Base-by-base conservation (phyloP, 2,329 filamentous ascomycete genomes). In the Scorias spongiosa region DNA sequence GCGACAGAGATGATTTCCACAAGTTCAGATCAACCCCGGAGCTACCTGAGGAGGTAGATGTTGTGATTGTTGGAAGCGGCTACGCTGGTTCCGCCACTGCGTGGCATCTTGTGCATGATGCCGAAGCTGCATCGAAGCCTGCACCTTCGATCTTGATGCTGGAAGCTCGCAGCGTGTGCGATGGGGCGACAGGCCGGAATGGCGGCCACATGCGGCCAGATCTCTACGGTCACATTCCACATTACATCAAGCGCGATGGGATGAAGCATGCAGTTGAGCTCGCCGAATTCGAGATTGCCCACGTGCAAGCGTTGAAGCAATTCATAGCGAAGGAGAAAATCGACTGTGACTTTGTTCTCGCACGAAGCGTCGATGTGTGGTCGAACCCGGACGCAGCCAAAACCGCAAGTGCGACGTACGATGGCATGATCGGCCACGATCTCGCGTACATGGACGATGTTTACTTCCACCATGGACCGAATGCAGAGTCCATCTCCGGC, bases 261-360 rank as follows among this genome's bases (percentile, higher is more conserved):
- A 42, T 51, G 28, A 54, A 57, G 29, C 49, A 56, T 28, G 61
- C 57, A 8, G 54, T 53, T 12, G 59, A 59, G 44, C 14, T 53
- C 14, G 53, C 54, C 2, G 34, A 29, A 2, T 64, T 63, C 42
- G 58, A 63, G 45, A 48, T 52, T 14, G 53, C 44, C 14, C 52
- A 55, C 41, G 43, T 58, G 15, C 41, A 28, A 7, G 60, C 56
- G 5, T 51, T 70, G 4, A 62, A 66, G 44, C 46, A 59, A 2
- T 51, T 58, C n/a, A 53, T 70, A 5, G 56, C 63, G n/a, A 48
- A 57, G 0, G 62, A 68, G 34, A 45, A 51, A 0, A 59, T 69
- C 11, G 64, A 70, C 38, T 70, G 67, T 46, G 67, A 70, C 28
- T 66, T 70, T n/a, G 56, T 66, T 10, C 38, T 69, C 2, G 66